Conservation (phyloP, 1,284 basidiomycete genomes). For the Boletus subluridellus region DNA sequence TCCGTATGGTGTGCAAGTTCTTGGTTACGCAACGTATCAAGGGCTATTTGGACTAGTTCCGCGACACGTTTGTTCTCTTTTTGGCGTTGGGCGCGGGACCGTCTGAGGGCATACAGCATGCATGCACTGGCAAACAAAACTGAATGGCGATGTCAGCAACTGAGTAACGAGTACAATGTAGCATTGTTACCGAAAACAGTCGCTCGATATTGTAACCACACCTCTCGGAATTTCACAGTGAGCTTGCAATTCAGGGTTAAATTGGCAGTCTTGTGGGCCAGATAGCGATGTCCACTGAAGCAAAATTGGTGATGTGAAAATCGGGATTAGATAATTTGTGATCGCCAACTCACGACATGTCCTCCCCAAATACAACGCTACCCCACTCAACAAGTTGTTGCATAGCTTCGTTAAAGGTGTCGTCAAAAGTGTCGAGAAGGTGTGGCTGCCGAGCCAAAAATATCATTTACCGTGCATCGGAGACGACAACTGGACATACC, state of each 20-base stretch:
- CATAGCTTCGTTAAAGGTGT: constrained; percentile 77
- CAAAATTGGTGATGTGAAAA: constrained; percentile 24
- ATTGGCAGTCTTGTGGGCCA: constrained; percentile 71
- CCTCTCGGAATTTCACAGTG: constrained; percentile 64
- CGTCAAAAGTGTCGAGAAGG: constrained; percentile 57
- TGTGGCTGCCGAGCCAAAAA: constrained; percentile 42
- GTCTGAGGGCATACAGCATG: constrained; percentile 37
- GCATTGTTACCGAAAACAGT: constrained; percentile 60
- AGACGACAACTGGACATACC: constrained; percentile 38
- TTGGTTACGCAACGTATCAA: constrained; percentile 82
- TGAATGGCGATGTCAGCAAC: constrained; percentile 24
- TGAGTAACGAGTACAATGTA: constrained; percentile 9
- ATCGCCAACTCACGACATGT: constrained; percentile 57
- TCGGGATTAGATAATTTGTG: constrained; percentile 22
- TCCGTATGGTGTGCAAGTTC: constrained; percentile 84
- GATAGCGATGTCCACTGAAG: constrained; percentile 66
- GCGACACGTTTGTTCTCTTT: constrained; percentile 71
- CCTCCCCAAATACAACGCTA: constrained; percentile 71
- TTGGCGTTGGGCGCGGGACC: constrained; percentile 49
- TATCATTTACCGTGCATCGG: constrained; percentile 15
- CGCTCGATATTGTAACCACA: constrained; percentile 68
- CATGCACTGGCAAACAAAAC: constrained; percentile 37
- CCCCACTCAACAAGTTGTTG: constrained; percentile 79
- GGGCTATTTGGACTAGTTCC: constrained; percentile 74
- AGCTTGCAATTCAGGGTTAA: constrained; percentile 70